A percentile compares a stretch with the other conserved stretches of the same genome.
Conservation (phyloP, 1,139 yeast species). For the Debaryomyces subglobosus region DNA sequence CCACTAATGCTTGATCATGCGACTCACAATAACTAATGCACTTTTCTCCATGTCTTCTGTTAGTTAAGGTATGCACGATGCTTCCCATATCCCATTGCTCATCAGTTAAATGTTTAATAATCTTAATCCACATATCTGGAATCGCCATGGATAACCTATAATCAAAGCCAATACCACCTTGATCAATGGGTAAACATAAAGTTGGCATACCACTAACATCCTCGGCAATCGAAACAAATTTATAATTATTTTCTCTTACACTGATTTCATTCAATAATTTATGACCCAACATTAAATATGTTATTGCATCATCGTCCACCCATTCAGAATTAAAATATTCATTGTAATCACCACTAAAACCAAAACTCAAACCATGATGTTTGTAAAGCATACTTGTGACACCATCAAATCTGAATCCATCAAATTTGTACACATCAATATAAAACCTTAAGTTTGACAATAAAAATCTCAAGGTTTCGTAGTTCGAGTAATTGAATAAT, state of each 20-base stretch:
- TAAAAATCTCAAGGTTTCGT: slow-evolving; percentile 86
- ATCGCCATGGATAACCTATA: slow-evolving; percentile 95
- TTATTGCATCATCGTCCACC: slow-evolving; percentile 86
- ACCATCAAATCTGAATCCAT: slow-evolving; percentile 96
- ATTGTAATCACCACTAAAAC: slow-evolving; percentile 89
- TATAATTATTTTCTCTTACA: slow-evolving; percentile 38
- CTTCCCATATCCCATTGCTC: slow-evolving; percentile 91
- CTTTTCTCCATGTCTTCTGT: slow-evolving; percentile 85
- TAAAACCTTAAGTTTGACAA: slow-evolving; percentile 86
- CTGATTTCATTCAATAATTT: slow-evolving; percentile 62
- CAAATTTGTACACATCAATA: slow-evolving; percentile 82
- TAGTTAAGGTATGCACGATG: slow-evolving; percentile 80
- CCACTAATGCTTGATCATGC: slow-evolving; percentile 97
- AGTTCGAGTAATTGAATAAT: slow-evolving; percentile 84
- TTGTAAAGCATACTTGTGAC: slow-evolving; percentile 90
- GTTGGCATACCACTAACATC: slow-evolving; percentile 99
- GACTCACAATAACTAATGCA: slow-evolving; percentile 94
- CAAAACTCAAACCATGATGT: slow-evolving; percentile 90
- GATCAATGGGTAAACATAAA: slow-evolving; percentile 67
- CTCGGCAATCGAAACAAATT: slow-evolving; percentile 85
- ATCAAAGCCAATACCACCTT: slow-evolving; percentile 93
- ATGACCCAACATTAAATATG: slow-evolving; percentile 88
- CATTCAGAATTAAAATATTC: slow-evolving; percentile 83
- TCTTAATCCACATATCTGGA: slow-evolving; percentile 99
- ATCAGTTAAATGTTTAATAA: slow-evolving; percentile 79